Percentiles rank a stretch among this genome's conserved stretches.
Evolutionary conservation across 345 rosid genomes (phyloP).

Genomic region (Carallia brachiata): DNA sequence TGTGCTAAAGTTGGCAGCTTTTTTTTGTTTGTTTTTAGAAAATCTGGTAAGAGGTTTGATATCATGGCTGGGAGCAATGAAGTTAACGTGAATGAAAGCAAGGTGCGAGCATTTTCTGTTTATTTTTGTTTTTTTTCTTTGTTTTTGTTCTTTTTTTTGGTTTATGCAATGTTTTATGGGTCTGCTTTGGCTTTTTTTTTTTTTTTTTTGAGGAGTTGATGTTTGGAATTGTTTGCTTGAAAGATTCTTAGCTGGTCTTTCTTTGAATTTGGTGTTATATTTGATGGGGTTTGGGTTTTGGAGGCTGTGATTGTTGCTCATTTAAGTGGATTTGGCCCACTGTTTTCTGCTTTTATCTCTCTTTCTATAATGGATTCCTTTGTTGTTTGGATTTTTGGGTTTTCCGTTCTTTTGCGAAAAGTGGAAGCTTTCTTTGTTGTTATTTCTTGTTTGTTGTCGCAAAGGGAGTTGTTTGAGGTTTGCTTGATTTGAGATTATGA

Average conservation of each 20-base stretch:
- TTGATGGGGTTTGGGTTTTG: constrained; percentile 1
- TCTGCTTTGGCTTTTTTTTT: constrained; percentile 15
- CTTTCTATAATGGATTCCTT: not conserved
- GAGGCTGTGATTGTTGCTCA: not conserved
- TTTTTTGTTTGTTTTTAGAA: not conserved
- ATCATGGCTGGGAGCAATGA: constrained; percentile 73
- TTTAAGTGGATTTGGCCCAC: not conserved
- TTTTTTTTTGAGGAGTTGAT: constrained; percentile 11
- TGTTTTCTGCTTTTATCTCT: constrained; percentile 2
- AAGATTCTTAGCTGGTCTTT: constrained; percentile 7
- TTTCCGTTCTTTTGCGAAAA: not conserved
- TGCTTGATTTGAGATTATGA: constrained; percentile 12
- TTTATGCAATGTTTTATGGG: constrained; percentile 18
- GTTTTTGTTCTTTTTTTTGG: not conserved
- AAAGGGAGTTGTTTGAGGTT: not conserved
- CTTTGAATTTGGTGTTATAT: constrained; percentile 7
- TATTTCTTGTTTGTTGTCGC: not conserved
- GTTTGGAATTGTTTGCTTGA: constrained; percentile 11
- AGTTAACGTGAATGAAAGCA: constrained; percentile 68
- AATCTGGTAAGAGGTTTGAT: not conserved
- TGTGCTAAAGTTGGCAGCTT: constrained; percentile 6
- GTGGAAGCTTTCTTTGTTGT: constrained; percentile 4
- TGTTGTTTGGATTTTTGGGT: constrained; percentile 5
- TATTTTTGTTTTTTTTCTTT: not conserved
- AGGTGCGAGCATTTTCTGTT: constrained; percentile 36